Evolutionary conservation across 2,329 filamentous ascomycete genomes (phyloP), one percentile per base, ranked within the genome.

Genomic region (Cladosporium velox): DNA sequence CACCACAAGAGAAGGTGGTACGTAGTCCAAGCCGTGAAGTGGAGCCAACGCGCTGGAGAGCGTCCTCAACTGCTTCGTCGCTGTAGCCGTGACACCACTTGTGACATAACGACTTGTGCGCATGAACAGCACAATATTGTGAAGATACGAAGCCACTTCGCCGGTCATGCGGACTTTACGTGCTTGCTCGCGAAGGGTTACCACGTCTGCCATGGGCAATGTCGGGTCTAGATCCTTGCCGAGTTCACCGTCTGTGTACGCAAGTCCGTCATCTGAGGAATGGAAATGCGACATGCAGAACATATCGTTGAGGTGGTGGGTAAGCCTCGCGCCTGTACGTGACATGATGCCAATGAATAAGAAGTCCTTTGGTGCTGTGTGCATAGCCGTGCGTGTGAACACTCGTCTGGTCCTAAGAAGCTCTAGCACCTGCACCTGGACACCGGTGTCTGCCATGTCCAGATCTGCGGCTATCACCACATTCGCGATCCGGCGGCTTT

Each of bases 271-370:
- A n/a, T 55, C 61, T 18, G 49, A 57, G 79, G 77, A 6, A 73
- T 98, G 93, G 80, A 89, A 91, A 77, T 98, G 93, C 0, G 91
- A 94, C 66, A 98, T 88, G 75, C 93, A 92, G 70, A 98, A 90
- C 69, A 91, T 87, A 67, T 98, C 92, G 72, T 93, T 96, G 65
- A 85, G 70, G 70, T 84, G 83, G 51, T 77, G 74, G 2, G 73
- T 78, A 55, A 84, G 69, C 21, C 76, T 73, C 7, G 72, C 67
- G 10, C 69, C 66, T 21, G 77, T 74, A 7, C 72, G 75, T 18
- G 79, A 79, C 1, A 73, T 80, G n/a, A 96, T 80, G 1, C 91
- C 90, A 34, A 97, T 81, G 69, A 97, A 88, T 30, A 97, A 81
- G 75, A 97, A 96, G 32, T 87, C 85, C 74, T 88, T 89, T 0